Evolutionary conservation across 2,329 filamentous ascomycete species (phyloP).

Genomic region (Aspergillus aculeatinus): DNA sequence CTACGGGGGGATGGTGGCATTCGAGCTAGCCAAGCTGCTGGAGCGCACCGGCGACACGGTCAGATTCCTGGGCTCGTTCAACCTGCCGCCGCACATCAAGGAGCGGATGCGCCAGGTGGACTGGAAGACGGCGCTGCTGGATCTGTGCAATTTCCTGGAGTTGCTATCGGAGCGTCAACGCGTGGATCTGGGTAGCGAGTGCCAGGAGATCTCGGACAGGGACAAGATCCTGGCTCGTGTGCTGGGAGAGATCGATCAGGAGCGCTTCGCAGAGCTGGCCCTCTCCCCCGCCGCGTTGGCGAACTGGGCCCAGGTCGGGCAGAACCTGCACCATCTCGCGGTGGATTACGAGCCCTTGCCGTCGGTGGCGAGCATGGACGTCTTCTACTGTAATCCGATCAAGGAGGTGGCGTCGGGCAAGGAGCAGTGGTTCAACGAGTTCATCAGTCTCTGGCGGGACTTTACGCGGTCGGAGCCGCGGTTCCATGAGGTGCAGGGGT

Average conservation of each 20-base stretch:
- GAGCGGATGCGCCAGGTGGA: conserved; percentile 2
- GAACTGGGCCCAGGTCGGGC: conserved; percentile 1
- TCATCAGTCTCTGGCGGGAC: background rate
- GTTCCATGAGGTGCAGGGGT: conserved; percentile 3
- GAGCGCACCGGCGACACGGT: background rate
- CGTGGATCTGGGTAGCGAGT: background rate
- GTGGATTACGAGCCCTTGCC: background rate
- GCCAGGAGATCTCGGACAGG: background rate
- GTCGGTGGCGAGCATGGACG: background rate
- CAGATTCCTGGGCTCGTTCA: background rate
- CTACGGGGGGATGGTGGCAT: conserved; percentile 4
- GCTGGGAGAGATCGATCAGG: background rate
- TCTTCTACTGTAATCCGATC: conserved; percentile 1
- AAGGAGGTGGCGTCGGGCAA: background rate
- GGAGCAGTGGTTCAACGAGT: conserved; percentile 1
- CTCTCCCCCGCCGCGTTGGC: background rate
- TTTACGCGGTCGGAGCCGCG: background rate
- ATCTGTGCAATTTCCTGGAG: conserved; percentile 1
- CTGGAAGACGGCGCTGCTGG: background rate
- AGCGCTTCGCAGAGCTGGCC: background rate
- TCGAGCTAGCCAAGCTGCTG: conserved; percentile 1
- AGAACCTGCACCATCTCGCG: conserved; percentile 1
- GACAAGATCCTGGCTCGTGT: background rate
- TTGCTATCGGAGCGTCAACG: background rate
- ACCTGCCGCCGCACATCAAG: conserved; percentile 5